Base-by-base conservation (phyloP, 1,284 basidiomycete species). In the Hemileia vastatrix region DNA sequence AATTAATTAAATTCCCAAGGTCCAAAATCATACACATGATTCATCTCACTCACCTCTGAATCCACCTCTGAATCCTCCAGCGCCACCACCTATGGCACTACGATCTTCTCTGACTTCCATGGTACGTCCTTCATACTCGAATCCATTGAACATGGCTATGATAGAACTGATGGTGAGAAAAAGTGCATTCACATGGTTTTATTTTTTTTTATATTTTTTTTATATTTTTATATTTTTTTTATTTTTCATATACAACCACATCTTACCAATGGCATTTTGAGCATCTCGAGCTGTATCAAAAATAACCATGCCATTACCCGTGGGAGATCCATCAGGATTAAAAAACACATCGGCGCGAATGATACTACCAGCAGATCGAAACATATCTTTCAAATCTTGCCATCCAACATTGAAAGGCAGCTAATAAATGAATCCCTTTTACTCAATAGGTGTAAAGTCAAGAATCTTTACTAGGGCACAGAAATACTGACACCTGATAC, bases 321-420 rank as follows among this genome's bases (percentile, higher is more conserved):
- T 95, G 32, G 92, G 88, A 15, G 87, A 83, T 15, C 94, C 94
- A 77, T 97, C 92, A 18, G 85, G 84, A 64, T 85, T 86, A 69
- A 92, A 87, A 71, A 92, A 91, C 70, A 96, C 87, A 75, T 98
- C 93, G 61, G 94, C 91, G 44, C 93, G 84, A 65, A 95, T 84
- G 70, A 96, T 91, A 72, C 88, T 90, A 24, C 94, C 93, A 44
- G 93, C 90, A 32, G 88, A 84, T 60, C 93, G 85, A 84, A 97
- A 96, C 32, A 97, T 80, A 76, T 97, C 93, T 76, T 97, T 98
- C 64, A 98, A 81, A 75, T 98, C 94, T 77, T 98, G 94, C 94
- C 94, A 98, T 44, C 90, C 90, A 32, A 91, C 91, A 77, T 92
- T 90, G 72, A 89, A 89, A 0, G 93, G 94, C 21, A 96, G 78